Conservation (phyloP, 768 basidiomycete genomes). For the Xerocomellus dryophilus region DNA sequence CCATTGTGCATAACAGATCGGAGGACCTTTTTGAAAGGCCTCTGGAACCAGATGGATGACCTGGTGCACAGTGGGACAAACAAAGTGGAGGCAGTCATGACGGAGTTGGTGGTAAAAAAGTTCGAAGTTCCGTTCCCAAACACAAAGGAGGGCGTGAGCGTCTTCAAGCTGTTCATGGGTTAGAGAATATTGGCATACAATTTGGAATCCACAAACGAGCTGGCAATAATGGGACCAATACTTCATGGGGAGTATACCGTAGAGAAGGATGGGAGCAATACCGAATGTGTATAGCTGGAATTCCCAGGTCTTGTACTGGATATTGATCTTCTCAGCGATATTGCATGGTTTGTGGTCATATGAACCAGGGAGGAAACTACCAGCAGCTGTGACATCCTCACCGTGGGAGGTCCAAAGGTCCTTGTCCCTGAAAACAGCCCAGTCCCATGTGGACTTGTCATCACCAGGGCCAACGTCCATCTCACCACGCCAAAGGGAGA, state of each 20-base stretch:
- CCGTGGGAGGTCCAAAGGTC: constrained; percentile 34
- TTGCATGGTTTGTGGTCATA: constrained; percentile 25
- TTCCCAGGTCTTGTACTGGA: constrained; percentile 30
- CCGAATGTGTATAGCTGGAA: constrained; percentile 20
- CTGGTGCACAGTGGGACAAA: constrained; percentile 25
- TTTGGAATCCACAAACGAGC: constrained; percentile 20
- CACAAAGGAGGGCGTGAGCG: constrained; percentile 13
- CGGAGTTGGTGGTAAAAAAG: constrained; percentile 23
- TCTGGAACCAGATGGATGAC: constrained; percentile 20
- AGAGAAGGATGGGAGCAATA: constrained; percentile 19
- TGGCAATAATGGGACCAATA: constrained; percentile 24
- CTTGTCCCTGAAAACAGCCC: not conserved
- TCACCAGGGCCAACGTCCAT: too few relatives aligned
- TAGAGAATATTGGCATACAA: constrained; percentile 21
- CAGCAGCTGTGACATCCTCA: constrained; percentile 2
- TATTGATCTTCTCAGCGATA: too few relatives aligned
- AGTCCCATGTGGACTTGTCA: too few relatives aligned
- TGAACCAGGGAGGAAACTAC: constrained; percentile 12
- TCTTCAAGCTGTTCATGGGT: constrained; percentile 8
- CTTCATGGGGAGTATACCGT: constrained; percentile 5
- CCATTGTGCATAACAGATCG: too few relatives aligned
- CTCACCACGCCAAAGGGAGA: too few relatives aligned
- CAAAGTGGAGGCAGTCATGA: constrained; percentile 30
- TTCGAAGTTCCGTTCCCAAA: constrained; percentile 32
- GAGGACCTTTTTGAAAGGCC: not conserved